phyloP scores from a whole-genome alignment of 441 rosid species.

The Cnidoscolus chayamansa region DNA sequence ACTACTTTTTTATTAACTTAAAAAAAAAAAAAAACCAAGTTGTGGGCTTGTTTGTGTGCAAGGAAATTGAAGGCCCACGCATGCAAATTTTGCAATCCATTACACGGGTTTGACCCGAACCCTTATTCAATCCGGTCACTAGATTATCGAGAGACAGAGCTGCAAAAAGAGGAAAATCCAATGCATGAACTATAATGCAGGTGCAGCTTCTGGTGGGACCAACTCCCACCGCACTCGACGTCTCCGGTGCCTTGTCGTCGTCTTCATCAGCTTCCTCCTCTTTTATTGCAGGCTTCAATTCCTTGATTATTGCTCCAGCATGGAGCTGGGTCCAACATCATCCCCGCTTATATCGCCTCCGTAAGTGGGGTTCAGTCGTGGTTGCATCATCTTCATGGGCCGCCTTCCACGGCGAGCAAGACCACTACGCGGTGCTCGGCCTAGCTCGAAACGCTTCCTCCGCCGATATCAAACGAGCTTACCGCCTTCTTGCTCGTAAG shows the following conservation, averaged over 20 bases:
- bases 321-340: slow-evolving; percentile 28
- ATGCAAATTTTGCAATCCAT: not conserved
- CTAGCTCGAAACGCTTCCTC: slow-evolving; percentile 47
- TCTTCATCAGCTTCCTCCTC: slow-evolving; percentile 23
- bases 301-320: slow-evolving; percentile 10
- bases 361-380: slow-evolving; percentile 18
- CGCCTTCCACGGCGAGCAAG: slow-evolving; percentile 41
- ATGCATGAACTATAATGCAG: slow-evolving; percentile 52
- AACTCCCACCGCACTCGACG: slow-evolving; percentile 38
- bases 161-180: not conserved
- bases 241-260: slow-evolving; percentile 26
- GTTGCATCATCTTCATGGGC: slow-evolving; percentile 37
- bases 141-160: not conserved
- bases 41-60: too few relatives aligned
- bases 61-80: not conserved
- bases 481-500: slow-evolving; percentile 86
- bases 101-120: not conserved
- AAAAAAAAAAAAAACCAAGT: too few relatives aligned
- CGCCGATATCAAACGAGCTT: slow-evolving; percentile 72
- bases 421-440: slow-evolving; percentile 66
- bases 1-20: too few relatives aligned
- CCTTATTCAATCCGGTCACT: not conserved
- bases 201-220: slow-evolving; percentile 68
- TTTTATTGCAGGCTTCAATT: slow-evolving; percentile 4
- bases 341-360: slow-evolving; percentile 21